Conservation (phyloP, 2,329 filamentous ascomycete genomes). For the Neopestalotiopsis sp. region DNA sequence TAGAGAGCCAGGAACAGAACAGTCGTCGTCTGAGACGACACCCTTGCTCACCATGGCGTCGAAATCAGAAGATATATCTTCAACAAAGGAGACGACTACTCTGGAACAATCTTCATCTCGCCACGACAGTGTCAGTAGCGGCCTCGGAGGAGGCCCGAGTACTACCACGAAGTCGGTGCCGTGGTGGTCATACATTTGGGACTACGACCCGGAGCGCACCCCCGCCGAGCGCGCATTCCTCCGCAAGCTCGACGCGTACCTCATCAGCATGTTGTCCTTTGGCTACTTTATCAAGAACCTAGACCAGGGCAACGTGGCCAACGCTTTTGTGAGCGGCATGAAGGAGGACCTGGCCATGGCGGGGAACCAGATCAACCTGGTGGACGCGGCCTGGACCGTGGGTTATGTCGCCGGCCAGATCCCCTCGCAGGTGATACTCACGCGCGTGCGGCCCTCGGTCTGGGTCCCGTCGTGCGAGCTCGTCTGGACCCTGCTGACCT, state of each 20-base stretch:
- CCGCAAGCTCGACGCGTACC: conserved; percentile 31
- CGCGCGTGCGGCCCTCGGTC: conserved; percentile 47
- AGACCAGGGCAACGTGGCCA: conserved; percentile 29
- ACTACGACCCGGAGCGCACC: conserved; percentile 29
- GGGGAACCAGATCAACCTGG: conserved; percentile 43
- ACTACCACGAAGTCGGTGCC: conserved; percentile 18
- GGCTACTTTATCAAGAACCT: conserved; percentile 34
- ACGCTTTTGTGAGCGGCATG: conserved; percentile 39
- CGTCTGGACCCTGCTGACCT: conserved; percentile 41
- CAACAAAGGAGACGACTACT: not conserved
- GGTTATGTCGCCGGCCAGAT: conserved; percentile 46
- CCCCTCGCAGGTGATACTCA: conserved; percentile 43
- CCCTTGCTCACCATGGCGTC: conserved; percentile 16
- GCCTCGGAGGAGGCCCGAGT: not conserved
- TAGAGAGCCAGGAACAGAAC: not conserved
- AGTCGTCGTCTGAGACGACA: conserved; percentile 15
- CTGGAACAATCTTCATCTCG: not conserved
- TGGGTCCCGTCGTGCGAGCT: conserved; percentile 49
- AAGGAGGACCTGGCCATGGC: conserved; percentile 39
- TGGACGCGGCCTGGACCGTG: conserved; percentile 41
- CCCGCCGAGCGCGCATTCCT: conserved; percentile 30
- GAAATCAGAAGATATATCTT: not conserved
- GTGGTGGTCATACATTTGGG: conserved; percentile 33
- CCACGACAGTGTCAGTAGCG: not conserved
- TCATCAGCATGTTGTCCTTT: conserved; percentile 30